Percentiles rank a stretch among this genome's conserved stretches.
These are phyloP conservation scores for Penicillium subrubescens DNA, from an alignment of 495 filamentous ascomycete species.

Conservation along the genomic window DNA sequence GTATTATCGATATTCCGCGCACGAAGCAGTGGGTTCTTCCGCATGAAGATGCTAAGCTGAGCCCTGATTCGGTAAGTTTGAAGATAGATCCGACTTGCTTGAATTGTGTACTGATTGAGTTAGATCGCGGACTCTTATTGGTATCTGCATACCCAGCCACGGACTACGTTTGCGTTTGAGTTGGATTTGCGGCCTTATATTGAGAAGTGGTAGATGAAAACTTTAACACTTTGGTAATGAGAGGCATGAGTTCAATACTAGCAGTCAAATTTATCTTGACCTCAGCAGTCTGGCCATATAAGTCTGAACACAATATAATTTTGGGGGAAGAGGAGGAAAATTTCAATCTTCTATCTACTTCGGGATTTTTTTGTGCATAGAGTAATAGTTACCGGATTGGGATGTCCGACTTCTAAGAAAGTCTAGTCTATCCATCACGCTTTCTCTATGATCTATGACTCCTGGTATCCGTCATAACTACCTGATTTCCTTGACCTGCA, in stretches of 20 bases:
- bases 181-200: constrained; percentile 78
- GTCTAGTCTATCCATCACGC: too few species aligned
- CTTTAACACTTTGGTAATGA: background rate
- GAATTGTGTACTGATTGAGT: constrained; percentile 14
- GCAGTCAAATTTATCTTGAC: background rate
- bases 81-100: background rate
- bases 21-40: constrained; percentile 64
- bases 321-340: too few species aligned
- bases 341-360: too few species aligned
- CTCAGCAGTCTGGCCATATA: background rate
- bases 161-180: constrained; percentile 80
- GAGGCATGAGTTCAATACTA: background rate
- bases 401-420: too few species aligned
- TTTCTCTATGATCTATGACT: too few species aligned
- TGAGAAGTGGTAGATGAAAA: constrained; percentile 66
- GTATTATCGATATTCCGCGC: constrained; percentile 81
- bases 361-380: too few species aligned
- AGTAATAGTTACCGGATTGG: too few species aligned
- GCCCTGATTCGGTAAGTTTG: constrained; percentile 72
- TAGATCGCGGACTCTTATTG: constrained; percentile 92
- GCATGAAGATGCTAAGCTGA: constrained; percentile 72
- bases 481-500: too few species aligned
- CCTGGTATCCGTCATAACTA: too few species aligned
- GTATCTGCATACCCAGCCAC: constrained; percentile 83
- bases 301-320: background rate